Base-by-base conservation (phyloP, 2,329 filamentous ascomycete species). In the Colletotrichum sp. region DNA sequence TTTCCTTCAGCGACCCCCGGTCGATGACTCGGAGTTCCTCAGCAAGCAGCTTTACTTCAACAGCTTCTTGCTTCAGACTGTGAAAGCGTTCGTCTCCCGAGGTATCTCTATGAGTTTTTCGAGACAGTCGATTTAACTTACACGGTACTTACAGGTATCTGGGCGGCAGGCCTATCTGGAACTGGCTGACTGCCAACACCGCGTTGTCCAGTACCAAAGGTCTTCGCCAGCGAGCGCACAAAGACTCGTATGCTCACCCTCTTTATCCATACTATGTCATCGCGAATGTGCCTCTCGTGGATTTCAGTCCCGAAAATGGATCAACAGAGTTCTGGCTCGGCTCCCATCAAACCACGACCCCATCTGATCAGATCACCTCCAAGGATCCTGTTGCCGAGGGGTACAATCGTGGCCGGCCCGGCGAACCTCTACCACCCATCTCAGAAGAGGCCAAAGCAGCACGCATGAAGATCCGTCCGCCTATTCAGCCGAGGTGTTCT, bases 281-380 rank as follows among this genome's bases (percentile, higher is more conserved):
- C 21, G 65, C 65, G 24, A 68, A 68, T 30, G 83, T 91, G 7
- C 88, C 88, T 0, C 83, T 92, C 0, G 83, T 90, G 13, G 84
- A 86, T 52, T 89, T 89, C 80, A 87, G 83, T 1, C 85, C 87
- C 0, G 84, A 86, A 72, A 92, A 92, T 78, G 90, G 90, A 1
- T 87, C 87, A 4, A 92, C 90, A 0, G 90, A 91, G 82, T 78
- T 92, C n/a, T 92, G 90, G 90, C 86, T 91, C 5, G 89, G 90
- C 13, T 91, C 90, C 3, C 90, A 92, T 77, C 81, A 75, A 10
- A 32, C 24, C 24, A 57, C 65, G 28, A 68, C 65, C 16, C 65
- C 65, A n/a, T 48, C 43, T 13, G 65, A 68, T 39, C 89, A 89
- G 66, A 90, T 92, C 77, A 86, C 81, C 18, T 68, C 65, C n/a